Percentiles rank a stretch among this genome's conserved stretches.
Evolutionary conservation across 2,329 filamentous ascomycete species (phyloP).

Genomic region (Aureobasidium pullulans): DNA sequence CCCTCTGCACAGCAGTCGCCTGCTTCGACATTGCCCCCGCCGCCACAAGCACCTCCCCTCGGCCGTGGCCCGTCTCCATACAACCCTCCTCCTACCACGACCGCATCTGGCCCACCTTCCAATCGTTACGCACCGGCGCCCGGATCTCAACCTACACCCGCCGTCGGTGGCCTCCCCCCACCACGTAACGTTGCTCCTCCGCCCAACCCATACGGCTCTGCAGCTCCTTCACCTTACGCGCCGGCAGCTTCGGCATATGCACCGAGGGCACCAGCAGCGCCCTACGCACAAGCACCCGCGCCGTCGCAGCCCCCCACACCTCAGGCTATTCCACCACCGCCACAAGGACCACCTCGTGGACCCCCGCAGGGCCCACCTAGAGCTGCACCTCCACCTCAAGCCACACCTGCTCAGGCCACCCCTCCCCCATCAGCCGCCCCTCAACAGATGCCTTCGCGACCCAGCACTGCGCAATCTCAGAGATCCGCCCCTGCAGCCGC

Average conservation of each 20-base stretch:
- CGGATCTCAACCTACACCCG: conserved; percentile 44
- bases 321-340: conserved; percentile 34
- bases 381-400: conserved; percentile 39
- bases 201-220: conserved; percentile 36
- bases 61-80: conserved; percentile 78
- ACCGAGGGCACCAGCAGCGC: conserved; percentile 16
- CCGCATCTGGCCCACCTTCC: conserved; percentile 53
- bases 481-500: conserved; percentile 44
- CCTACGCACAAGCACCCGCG: conserved; percentile 36
- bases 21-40: conserved; percentile 33
- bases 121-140: conserved; percentile 68
- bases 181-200: conserved; percentile 38
- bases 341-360: conserved; percentile 30
- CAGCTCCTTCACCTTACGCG: conserved; percentile 4
- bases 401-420: conserved; percentile 33
- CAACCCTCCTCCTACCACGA: conserved; percentile 61
- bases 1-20: conserved; percentile 32
- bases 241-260: conserved; percentile 19
- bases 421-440: conserved; percentile 21
- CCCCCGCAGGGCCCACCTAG: conserved; percentile 43
- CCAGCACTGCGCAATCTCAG: conserved; percentile 44
- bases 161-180: conserved; percentile 29
- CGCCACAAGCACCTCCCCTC: conserved; percentile 49
- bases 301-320: conserved; percentile 30
- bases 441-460: conserved; percentile 27